Evolutionary conservation across 306 rosid species (phyloP), one percentile per base, ranked within the genome.

Genomic region (Cucumis melo): DNA sequence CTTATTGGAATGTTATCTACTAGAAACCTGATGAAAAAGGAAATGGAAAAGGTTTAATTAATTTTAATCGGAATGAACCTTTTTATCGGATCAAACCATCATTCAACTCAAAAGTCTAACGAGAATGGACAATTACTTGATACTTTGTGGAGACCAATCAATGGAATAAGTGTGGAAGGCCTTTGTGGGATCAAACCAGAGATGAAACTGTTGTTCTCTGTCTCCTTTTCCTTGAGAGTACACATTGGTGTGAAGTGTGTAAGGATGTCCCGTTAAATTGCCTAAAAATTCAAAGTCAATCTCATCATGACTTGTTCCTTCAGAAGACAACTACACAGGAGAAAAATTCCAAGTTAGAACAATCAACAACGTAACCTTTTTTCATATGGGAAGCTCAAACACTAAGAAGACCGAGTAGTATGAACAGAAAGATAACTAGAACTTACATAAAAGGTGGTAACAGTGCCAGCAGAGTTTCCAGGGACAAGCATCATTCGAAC

Each of bases 401-500:
- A 44, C 7, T 44, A 44, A 44, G 29, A 27, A 27, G 29, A 27
- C 29, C 29, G 2, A 3, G 53, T 46, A 3, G 4, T 46, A 3
- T 2, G 53, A 6, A 46, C 0, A 46, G 2, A 46, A 12, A 27
- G 29, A 46, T 46, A 3, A 46, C 13, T 4, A 46, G 2, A 46
- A 13, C 56, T 51, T 51, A 51, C 97, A 55, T 93, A 93, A 50
- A 81, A 93, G 21, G 97, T 81, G 42, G 98, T 89, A 78, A 89
- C 95, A 15, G 98, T 91, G 81, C 97, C 95, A 65, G 95, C 98
- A 12, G 98, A 93, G 80, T 93, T 88, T 32, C 93, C 95, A 16
- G 93, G 78, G 41, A 93, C 98, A 2, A 85, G 85, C 87, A 82
- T 93, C 76, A 93, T 87, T 58, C 91, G 89, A 86, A 91, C 84